Percentiles rank a stretch among this genome's conserved stretches.
These are phyloP conservation scores for Cubamyces lactineus DNA, from an alignment of 768 basidiomycete genomes.

Conservation along the genomic window DNA sequence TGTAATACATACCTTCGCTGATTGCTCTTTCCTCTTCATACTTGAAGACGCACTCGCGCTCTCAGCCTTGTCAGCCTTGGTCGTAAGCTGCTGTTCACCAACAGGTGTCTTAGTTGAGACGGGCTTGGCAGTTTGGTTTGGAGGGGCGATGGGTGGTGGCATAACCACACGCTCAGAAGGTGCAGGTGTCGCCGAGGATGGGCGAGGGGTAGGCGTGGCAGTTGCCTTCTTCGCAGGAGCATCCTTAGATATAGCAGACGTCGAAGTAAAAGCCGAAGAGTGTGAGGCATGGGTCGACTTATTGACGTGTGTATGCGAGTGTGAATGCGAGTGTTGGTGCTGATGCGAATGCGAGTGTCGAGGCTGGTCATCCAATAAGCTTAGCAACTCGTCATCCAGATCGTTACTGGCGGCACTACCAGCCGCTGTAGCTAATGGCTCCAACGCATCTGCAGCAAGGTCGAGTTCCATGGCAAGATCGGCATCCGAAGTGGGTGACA, in stretches of 20 bases:
- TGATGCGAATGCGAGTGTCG: constrained; percentile 10
- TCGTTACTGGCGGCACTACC: constrained; percentile 55
- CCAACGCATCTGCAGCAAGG: constrained; percentile 30
- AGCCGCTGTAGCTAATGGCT: constrained; percentile 23
- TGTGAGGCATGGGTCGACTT: background rate
- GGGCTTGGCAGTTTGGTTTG: constrained; percentile 4
- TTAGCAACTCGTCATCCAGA: constrained; percentile 66
- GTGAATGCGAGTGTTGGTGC: constrained; percentile 1
- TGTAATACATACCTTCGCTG: constrained; percentile 29
- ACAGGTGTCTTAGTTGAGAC: background rate
- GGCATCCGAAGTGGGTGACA: constrained; percentile 10
- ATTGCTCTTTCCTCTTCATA: constrained; percentile 27
- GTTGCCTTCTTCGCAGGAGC: background rate
- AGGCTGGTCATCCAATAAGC: constrained; percentile 64
- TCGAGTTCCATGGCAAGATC: constrained; percentile 42
- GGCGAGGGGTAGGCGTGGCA: constrained; percentile 20
- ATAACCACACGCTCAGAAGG: constrained; percentile 55
- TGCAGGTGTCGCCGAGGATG: constrained; percentile 19
- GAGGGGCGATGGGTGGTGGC: constrained; percentile 49
- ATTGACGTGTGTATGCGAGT: background rate
- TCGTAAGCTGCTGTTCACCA: background rate
- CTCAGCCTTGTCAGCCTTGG: constrained; percentile 24
- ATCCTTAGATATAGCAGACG: background rate
- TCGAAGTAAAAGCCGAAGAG: background rate
- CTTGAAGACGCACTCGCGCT: constrained; percentile 15